A percentile compares a stretch with the other conserved stretches of the same genome.
phyloP scores from a whole-genome alignment of 371 early-diverging fungal genomes.

The Actinomucor elegans region DNA sequence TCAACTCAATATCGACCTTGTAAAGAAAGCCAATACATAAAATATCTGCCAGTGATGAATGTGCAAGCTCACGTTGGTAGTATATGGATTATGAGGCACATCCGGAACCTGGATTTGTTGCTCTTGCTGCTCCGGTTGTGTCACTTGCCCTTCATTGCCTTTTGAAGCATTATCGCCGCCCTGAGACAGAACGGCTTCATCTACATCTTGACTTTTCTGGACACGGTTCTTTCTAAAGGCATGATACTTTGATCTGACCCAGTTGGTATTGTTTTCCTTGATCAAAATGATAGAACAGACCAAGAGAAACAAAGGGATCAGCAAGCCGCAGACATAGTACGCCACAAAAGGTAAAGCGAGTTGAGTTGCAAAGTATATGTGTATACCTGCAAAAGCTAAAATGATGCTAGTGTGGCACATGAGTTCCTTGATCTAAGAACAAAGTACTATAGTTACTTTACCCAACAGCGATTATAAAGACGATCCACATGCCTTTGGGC shows the following conservation, averaged over 20 bases:
- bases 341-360: slow-evolving; percentile 42
- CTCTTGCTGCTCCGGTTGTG: too few relatives aligned
- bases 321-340: slow-evolving; percentile 58
- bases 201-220: neutral
- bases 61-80: slow-evolving; percentile 49
- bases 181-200: neutral
- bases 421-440: neutral
- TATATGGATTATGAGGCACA: slow-evolving; percentile 17
- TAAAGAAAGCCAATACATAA: slow-evolving; percentile 82
- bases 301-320: slow-evolving; percentile 56
- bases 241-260: slow-evolving; percentile 23
- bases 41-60: slow-evolving; percentile 90
- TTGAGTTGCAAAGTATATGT: slow-evolving; percentile 53
- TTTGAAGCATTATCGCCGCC: too few relatives aligned
- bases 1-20: slow-evolving; percentile 29
- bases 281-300: slow-evolving; percentile 30
- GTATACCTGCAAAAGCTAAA: slow-evolving; percentile 59
- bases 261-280: slow-evolving; percentile 50
- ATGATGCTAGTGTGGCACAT: slow-evolving; percentile 35
- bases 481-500: slow-evolving; percentile 70
- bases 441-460: slow-evolving; percentile 7
- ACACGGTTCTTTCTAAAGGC: neutral
- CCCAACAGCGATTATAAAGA: slow-evolving; percentile 59
- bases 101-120: too few relatives aligned
- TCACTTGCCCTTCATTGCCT: too few relatives aligned